phyloP scores from a whole-genome alignment of 192 early-diverging fungal genomes.

The Umbelopsis isabellina region DNA sequence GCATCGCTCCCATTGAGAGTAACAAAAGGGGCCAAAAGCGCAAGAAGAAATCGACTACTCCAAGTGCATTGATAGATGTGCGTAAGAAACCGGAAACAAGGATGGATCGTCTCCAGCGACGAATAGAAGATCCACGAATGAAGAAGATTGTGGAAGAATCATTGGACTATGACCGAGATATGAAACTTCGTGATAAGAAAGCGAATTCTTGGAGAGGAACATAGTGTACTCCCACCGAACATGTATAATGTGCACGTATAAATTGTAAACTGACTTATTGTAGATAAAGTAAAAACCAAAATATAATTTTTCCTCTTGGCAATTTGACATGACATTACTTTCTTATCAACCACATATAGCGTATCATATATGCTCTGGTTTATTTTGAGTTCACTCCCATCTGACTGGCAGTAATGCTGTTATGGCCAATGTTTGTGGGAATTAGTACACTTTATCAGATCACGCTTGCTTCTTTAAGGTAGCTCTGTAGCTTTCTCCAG shows the following conservation, averaged over 20 bases:
- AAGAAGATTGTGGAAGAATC: conserved; percentile 31
- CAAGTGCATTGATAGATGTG: conserved; percentile 46
- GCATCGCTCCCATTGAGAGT: conserved; percentile 19
- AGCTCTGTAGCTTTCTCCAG: too few relatives aligned
- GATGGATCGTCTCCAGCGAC: conserved; percentile 34
- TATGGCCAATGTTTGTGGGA: too few relatives aligned
- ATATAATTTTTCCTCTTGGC: too few relatives aligned
- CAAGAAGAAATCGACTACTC: conserved; percentile 27
- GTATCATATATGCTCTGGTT: too few relatives aligned
- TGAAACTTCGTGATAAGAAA: conserved; percentile 32
- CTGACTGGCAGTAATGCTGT: too few relatives aligned
- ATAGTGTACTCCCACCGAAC: not conserved
- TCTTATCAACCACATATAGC: too few relatives aligned
- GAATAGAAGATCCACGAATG: conserved; percentile 24
- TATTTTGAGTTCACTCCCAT: too few relatives aligned
- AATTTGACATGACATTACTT: too few relatives aligned
- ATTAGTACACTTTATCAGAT: too few relatives aligned
- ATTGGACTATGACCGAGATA: conserved; percentile 26
- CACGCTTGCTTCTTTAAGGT: too few relatives aligned
- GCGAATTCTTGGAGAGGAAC: conserved; percentile 15
- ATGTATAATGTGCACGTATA: not conserved
- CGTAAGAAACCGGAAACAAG: conserved; percentile 43
- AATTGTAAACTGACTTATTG: not conserved
- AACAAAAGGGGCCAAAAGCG: not conserved
- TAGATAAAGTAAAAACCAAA: not conserved